Percentiles rank a stretch among this genome's conserved stretches.
phyloP scores from a whole-genome alignment of 148 eudicot species.

The Talinum fruticosum region DNA sequence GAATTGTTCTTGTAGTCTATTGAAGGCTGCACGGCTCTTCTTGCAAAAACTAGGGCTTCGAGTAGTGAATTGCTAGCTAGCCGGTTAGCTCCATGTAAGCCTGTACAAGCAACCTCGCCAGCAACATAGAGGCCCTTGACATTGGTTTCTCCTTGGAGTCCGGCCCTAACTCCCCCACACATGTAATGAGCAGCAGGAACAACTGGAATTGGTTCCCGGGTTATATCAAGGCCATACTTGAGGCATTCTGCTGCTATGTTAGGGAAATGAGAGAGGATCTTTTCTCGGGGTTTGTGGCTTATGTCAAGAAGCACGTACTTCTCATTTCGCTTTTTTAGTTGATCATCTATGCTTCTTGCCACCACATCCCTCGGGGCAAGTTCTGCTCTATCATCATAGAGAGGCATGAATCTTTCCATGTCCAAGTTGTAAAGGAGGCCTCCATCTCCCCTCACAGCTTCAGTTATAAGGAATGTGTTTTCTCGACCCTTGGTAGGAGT shows the following conservation, averaged over 20 bases:
- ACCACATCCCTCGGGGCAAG: slow-evolving; percentile 90
- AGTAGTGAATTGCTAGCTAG: slow-evolving; percentile 94
- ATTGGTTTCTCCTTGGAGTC: slow-evolving; percentile 84
- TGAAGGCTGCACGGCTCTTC: slow-evolving; percentile 83
- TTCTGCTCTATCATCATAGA: slow-evolving; percentile 75
- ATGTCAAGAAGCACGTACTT: slow-evolving; percentile 88
- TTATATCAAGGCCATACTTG: slow-evolving; percentile 71
- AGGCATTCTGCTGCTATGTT: slow-evolving; percentile 95
- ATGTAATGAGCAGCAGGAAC: slow-evolving; percentile 99
- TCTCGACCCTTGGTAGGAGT: slow-evolving; percentile 57
- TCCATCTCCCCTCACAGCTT: slow-evolving; percentile 98
- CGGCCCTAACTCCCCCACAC: slow-evolving; percentile 96
- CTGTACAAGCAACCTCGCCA: slow-evolving; percentile 96
- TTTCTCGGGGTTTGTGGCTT: slow-evolving; percentile 71
- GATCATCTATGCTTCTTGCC: slow-evolving; percentile 92
- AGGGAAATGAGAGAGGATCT: slow-evolving; percentile 85
- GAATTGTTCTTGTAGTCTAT: slow-evolving; percentile 62
- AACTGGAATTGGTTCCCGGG: slow-evolving; percentile 81
- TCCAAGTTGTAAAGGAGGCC: slow-evolving; percentile 75
- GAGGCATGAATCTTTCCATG: slow-evolving; percentile 95
- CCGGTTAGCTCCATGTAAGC: slow-evolving; percentile 92
- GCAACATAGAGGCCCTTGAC: slow-evolving; percentile 84
- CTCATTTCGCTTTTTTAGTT: slow-evolving; percentile 82
- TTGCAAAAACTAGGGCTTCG: slow-evolving; percentile 91
- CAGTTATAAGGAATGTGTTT: slow-evolving; percentile 86